Evolutionary conservation across 345 rosid genomes (phyloP), one percentile per base, ranked within the genome.

Genomic region (Eutrema yunnanense): DNA sequence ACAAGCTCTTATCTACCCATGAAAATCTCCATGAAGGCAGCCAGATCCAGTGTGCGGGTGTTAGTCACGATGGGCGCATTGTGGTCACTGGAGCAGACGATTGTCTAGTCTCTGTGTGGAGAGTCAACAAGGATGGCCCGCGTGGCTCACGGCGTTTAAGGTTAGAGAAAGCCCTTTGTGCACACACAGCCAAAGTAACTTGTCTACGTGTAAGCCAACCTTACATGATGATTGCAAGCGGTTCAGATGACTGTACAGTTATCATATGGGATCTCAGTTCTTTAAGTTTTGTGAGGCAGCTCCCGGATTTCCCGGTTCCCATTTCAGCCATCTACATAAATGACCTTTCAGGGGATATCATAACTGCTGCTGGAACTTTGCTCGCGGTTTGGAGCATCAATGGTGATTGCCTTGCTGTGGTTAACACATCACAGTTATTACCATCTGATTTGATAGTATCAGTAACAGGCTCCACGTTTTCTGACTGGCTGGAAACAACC

Each of bases 341-440:
- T 67, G 92, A 90, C 73, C 84, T 93, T 81, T 83, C 92, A 0
- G 98, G 96, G 49, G 98, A 88, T 82, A 89, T 93, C 19, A 73
- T 89, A 74, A 90, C 97, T 3, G 94, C 98, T 6, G 92, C 98
- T 29, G 98, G 96, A 67, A 84, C 83, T 65, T 42, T 90, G 65
- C 94, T 93, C 43, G 88, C 97, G 48, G 85, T 93, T 62, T 93
- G 98, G 98, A 87, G 97, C 83, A 83, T 90, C 76, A 93, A 93
- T 67, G 98, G 96, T 37, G 97, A 90, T 58, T 93, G 98, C 76
- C 90, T 93, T 64, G 90, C 98, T 8, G 82, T 81, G 67, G 84
- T 86, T 14, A 93, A 84, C 64, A 85, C 94, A 49, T 88, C 97
- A 26, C 90, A 93, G 65, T 41, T 40, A 34, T 67, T 88, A 69